Evolutionary conservation across 495 filamentous ascomycete genomes (phyloP).

Genomic region (Penicillium goetzii): DNA sequence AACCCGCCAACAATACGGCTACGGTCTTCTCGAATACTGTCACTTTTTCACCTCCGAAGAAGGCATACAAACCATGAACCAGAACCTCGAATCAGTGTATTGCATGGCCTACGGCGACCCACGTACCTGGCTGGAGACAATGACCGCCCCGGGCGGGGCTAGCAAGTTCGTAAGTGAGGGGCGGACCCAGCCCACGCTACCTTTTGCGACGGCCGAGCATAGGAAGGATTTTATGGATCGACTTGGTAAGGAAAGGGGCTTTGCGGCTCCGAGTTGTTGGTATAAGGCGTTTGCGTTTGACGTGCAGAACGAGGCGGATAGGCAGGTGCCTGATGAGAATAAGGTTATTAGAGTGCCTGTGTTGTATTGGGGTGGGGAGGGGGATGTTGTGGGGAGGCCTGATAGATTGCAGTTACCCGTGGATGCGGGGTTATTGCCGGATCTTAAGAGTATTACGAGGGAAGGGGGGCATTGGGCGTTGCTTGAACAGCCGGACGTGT

Average conservation of each 20-base stretch:
- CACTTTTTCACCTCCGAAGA: background rate
- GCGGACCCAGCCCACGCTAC: background rate
- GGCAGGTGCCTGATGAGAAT: background rate
- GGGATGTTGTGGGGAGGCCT: background rate
- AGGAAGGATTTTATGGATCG: background rate
- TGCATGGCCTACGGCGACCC: background rate
- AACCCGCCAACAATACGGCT: constrained; percentile 1
- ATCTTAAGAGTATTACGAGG: background rate
- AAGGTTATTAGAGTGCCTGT: background rate
- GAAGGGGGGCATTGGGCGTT: constrained; percentile 2
- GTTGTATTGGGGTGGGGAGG: constrained; percentile 1
- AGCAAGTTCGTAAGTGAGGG: background rate
- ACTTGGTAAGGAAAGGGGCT: background rate
- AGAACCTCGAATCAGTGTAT: constrained; percentile 1
- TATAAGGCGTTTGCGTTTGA: background rate
- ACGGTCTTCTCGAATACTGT: background rate
- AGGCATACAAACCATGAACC: background rate
- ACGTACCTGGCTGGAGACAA: background rate
- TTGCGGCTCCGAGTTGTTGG: background rate
- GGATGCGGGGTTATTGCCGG: background rate
- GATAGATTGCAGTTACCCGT: background rate
- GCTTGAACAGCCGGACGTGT: background rate
- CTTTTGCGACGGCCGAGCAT: background rate
- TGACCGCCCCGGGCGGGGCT: background rate
- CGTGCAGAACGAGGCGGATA: background rate